Base-by-base conservation (phyloP, 2,329 filamentous ascomycete species). In the Colletotrichum sp. region DNA sequence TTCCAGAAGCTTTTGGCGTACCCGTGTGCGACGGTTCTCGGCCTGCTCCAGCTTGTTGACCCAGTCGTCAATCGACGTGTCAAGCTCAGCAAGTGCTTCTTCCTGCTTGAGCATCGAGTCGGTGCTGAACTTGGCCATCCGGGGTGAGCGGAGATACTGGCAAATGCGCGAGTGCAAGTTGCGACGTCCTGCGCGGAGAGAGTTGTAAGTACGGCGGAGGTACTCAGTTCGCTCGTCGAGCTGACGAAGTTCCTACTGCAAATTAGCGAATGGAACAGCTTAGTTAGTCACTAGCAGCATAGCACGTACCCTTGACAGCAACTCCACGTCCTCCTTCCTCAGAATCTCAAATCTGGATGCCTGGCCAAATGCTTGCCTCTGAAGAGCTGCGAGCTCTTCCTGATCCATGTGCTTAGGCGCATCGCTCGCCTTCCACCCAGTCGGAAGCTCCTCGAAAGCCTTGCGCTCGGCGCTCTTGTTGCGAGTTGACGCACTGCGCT, bases 151-250 rank as follows among this genome's bases (percentile, higher is more conserved):
- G 12, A 96, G 89, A 80, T 95, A 95, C 70, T 93, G 92, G 84
- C 95, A 95, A 85, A 96, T 95, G 60, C 95, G 91, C 9, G 90
- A 90, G 81, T 96, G 95, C 6, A 96, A 89, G 81, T 94, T 95
- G 78, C 94, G 93, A 32, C 95, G 92, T 1, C 94, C 94, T n/a
- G 92, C 90, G 16, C 94, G 91, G 18, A 96, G 89, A 7, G 93
- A 95, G 68, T 91, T 93, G 84, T 95, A 95, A 0, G 94, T 96
- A 77, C 92, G 93, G 63, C 94, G 92, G 65, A 96, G 91, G 81
- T 96, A 96, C 78, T 95, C 93, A 71, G 93, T 94, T 72, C 94
- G 91, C 81, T 95, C 93, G 80, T 96, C 94, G n/a, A 96, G 88
- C 74, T 90, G 91, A 66, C 93, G 91, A 70, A 96, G 92, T 85